Evolutionary conservation across 306 rosid genomes (phyloP), one percentile per base, ranked within the genome.

Genomic region (Geum urbanum): DNA sequence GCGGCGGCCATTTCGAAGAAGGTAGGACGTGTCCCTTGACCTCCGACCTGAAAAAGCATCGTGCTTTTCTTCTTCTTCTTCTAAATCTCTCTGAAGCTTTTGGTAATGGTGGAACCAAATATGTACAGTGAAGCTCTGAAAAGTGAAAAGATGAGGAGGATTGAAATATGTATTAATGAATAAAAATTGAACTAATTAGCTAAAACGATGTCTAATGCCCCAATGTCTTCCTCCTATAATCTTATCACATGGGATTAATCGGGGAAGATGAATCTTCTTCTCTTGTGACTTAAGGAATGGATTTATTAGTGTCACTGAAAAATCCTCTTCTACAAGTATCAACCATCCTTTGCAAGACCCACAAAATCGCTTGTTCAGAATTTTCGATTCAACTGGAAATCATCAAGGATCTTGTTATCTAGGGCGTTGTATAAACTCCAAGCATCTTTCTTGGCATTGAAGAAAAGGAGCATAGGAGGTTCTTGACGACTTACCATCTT

Each of bases 1-100:
- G 98, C 96, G 41, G 98, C 98, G 61, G 96, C 95, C 98, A 94
- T 94, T 89, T 94, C 98, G 80, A 94, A 94, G 95, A 94, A 94
- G 56, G 98, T 94, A 73, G 98, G 98, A 8, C 97, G 97, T 53
- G 84, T 88, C 44, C 99, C 99, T 78, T 91, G 97, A 0, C 97
- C 96, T 4, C 97, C 99, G 15, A 91, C 99, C 85, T 94, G 99
- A 52, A 94, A 91, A 92, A 94, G 78, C 99, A 94, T 94, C 63
- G 60, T 63, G 14, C 16, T 3, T 54, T 64, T n/a, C 37, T 32
- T 32, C 37, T 32, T 32, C 37, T 32, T 32, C 37, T 32, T 32
- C 37, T 32, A 3, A 32, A 32, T 32, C 8, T 46, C 63, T 49
- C 8, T 12, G 7, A 55, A 54, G 59, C 61, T 57, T 10, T 59